Percentiles rank a stretch among this genome's conserved stretches.
These are phyloP conservation scores for Neurospora sp. DNA, from an alignment of 495 filamentous ascomycete genomes.

Conservation along the genomic window DNA sequence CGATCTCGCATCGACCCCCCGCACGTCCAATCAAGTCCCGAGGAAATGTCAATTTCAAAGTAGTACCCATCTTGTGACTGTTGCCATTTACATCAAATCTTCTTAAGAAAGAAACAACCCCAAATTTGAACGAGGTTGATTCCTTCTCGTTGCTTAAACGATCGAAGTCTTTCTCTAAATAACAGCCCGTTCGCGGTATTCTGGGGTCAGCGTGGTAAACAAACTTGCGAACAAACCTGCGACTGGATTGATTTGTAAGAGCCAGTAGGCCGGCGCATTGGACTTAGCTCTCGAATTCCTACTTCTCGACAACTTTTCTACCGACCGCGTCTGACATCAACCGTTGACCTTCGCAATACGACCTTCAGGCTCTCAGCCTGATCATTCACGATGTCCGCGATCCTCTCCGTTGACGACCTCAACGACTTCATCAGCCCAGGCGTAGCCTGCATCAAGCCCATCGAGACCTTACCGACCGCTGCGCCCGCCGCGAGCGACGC, in stretches of 20 bases:
- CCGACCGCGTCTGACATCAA: neutral
- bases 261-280: neutral
- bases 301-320: neutral
- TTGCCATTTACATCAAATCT: neutral
- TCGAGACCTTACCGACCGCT: constrained; percentile 69
- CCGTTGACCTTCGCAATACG: neutral
- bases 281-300: neutral
- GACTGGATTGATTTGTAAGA: neutral
- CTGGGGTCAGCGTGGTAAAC: neutral
- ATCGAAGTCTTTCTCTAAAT: neutral
- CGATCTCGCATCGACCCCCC: constrained; percentile 24
- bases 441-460: constrained; percentile 94
- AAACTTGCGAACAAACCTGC: neutral
- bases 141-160: neutral
- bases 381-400: constrained; percentile 64
- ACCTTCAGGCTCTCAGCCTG: neutral
- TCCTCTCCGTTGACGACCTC: constrained; percentile 89
- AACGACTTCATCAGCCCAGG: constrained; percentile 99
- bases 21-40: neutral
- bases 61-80: constrained; percentile 5
- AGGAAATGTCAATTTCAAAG: constrained; percentile 26
- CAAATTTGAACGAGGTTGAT: neutral
- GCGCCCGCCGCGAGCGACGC: neutral
- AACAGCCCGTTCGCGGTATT: neutral
- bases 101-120: constrained; percentile 5